A percentile compares a stretch with the other conserved stretches of the same genome.
Conservation (phyloP, 306 rosid genomes). For the Cicer chorassanicum region DNA sequence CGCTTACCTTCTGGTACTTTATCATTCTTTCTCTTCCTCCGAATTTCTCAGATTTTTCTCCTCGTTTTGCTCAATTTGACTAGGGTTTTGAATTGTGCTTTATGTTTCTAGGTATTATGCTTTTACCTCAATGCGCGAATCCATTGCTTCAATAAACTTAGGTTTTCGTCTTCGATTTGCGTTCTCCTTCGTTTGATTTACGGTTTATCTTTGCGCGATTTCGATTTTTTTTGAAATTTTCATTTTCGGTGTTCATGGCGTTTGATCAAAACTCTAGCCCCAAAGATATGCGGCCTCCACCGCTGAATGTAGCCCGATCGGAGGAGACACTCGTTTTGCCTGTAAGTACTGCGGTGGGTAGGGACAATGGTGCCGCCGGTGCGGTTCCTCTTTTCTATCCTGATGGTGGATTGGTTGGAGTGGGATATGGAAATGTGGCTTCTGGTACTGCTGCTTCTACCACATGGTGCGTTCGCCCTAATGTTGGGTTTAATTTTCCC, state of each 20-base stretch:
- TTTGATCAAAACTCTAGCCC: conserved; percentile 73
- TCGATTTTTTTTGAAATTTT: conserved; percentile 4
- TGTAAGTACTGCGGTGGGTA: conserved; percentile 45
- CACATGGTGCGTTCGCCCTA: conserved; percentile 67
- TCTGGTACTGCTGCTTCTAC: conserved; percentile 49
- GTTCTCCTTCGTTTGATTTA: conserved; percentile 41
- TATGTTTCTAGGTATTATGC: conserved; percentile 14
- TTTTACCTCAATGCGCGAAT: conserved; percentile 29
- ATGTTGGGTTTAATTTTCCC: conserved; percentile 52
- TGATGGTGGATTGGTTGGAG: conserved; percentile 62
- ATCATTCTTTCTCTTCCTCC: conserved; percentile 14
- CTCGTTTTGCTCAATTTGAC: conserved; percentile 43
- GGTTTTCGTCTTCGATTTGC: conserved; percentile 28
- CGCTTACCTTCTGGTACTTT: conserved; percentile 47
- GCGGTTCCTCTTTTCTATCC: conserved; percentile 59
- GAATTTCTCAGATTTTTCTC: background rate
- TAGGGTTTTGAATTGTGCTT: conserved; percentile 54
- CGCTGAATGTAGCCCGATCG: conserved; percentile 56
- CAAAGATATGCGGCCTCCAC: conserved; percentile 57
- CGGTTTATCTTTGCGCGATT: background rate
- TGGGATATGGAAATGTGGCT: conserved; percentile 67
- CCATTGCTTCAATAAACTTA: background rate
- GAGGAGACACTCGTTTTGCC: conserved; percentile 70
- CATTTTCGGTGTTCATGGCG: conserved; percentile 59
- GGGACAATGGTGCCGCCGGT: conserved; percentile 45